A percentile compares a stretch with the other conserved stretches of the same genome.
Evolutionary conservation across 1,139 yeast genomes (phyloP).

Genomic region (Yamadazyma sp.): DNA sequence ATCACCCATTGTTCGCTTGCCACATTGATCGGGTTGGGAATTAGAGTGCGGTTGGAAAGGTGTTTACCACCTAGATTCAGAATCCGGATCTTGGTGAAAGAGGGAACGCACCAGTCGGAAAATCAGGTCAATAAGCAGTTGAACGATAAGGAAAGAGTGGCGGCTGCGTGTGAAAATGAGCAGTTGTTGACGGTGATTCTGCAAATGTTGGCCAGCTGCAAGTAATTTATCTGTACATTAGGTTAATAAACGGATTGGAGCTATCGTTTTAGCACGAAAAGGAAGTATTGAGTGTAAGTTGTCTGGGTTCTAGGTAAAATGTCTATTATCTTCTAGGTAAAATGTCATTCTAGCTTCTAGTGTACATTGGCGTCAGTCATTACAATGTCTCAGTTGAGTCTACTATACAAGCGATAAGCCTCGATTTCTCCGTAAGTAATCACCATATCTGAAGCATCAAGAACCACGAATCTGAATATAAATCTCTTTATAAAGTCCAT

Average conservation of each 20-base stretch:
- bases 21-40: conserved; percentile 92
- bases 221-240: conserved; percentile 20
- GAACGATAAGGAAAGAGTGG: conserved; percentile 95
- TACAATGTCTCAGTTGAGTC: conserved; percentile 7
- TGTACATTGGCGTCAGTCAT: too few species aligned
- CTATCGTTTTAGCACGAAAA: too few species aligned
- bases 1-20: conserved; percentile 97
- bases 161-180: conserved; percentile 98
- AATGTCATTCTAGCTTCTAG: too few species aligned
- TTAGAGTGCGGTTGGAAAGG: conserved; percentile 86
- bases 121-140: conserved; percentile 94
- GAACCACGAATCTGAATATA: conserved; percentile 38
- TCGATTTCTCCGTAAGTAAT: conserved; percentile 32
- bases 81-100: conserved; percentile 74
- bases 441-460: conserved; percentile 41
- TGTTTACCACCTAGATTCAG: conserved; percentile 85
- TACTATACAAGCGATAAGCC: conserved; percentile 20
- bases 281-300: too few species aligned
- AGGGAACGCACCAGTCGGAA: conserved; percentile 95
- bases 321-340: too few species aligned
- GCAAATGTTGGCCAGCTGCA: conserved; percentile 87
- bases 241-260: too few species aligned
- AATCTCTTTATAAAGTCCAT: conserved; percentile 39
- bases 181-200: conserved; percentile 85
- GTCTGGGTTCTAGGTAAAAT: too few species aligned